Conservation (phyloP, 768 basidiomycete genomes). For the Pleurotus eryngii region DNA sequence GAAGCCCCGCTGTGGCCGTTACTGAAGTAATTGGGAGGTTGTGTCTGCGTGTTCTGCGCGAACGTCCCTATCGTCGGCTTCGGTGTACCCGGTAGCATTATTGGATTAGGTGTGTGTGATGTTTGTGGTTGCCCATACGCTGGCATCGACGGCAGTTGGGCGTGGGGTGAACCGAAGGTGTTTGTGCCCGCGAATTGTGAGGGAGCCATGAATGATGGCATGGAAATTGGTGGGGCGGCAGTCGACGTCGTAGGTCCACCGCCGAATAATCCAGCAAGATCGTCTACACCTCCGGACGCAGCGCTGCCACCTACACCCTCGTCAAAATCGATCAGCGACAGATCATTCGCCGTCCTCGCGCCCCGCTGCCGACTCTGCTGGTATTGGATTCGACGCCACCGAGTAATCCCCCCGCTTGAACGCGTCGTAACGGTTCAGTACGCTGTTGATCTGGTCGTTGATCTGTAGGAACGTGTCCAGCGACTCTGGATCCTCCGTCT, state of each 20-base stretch:
- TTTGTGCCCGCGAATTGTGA: neutral
- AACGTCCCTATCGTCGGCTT: constrained; percentile 4
- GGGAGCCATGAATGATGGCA: constrained; percentile 3
- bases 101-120: constrained; percentile 32
- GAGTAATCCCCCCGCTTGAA: constrained; percentile 90
- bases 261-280: constrained; percentile 63
- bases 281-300: constrained; percentile 34
- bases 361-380: constrained; percentile 48
- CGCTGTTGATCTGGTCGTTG: constrained; percentile 97
- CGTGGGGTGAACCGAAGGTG: too few relatives aligned
- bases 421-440: constrained; percentile 85
- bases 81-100: constrained; percentile 36
- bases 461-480: constrained; percentile 93
- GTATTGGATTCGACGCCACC: constrained; percentile 65
- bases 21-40: constrained; percentile 29
- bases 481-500: constrained; percentile 84
- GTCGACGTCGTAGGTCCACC: constrained; percentile 8
- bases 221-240: neutral
- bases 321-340: constrained; percentile 79
- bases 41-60: constrained; percentile 12
- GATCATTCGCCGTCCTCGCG: constrained; percentile 23
- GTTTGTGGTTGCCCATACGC: too few relatives aligned
- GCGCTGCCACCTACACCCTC: constrained; percentile 31
- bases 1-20: constrained; percentile 11
- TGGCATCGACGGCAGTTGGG: too few relatives aligned